Base-by-base conservation (phyloP, 176 grass and related monocot species). In the Oryza glumipatula region DNA sequence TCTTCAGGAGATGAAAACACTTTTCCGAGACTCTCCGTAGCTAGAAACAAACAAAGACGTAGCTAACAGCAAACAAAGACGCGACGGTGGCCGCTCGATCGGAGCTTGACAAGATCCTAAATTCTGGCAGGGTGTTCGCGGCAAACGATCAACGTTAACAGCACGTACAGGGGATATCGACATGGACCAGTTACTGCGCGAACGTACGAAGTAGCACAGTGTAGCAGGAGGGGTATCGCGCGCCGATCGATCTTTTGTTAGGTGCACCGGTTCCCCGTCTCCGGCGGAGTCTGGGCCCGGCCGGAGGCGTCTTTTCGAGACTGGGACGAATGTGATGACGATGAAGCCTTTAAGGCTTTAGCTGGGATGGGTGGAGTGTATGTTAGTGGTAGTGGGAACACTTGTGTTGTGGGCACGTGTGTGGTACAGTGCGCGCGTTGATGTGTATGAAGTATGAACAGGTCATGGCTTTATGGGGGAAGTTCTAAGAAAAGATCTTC, bases 231-330 rank as follows among this genome's bases (percentile, higher is more conserved):
- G 49, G 49, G 1, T 32, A 32, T 32, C 30, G 30, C 49, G 5
- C 36, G 36, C 36, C 36, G 36, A 4, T 5, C 14, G 71, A 68
- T 30, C 33, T 32, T 73, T 65, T 21, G 54, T 60, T 60, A 21
- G 16, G 54, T 60, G 54, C 13, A 60, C 72, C n/a, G 56, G 36
- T 11, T 47, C 54, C 54, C 5, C 17, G 17, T 60, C 54, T 49
- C 70, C 64, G 66, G 16, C 22, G 32, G 77, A 56, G 88, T 56
- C 77, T 38, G 75, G 30, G 32, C 22, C 71, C 32, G 77, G 41
- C 33, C n/a, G 32, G 82, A n/a, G 21, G 21, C 39, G 77, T 16
- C 45, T 74, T 84, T 84, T 12, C 13, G 71, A 38, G 38, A 6
- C 11, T 21, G 9, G 6, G 70, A 49, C 19, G 19, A 75, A 11